Conservation (phyloP, 148 eudicot genomes). For the Euryodendron excelsum region DNA sequence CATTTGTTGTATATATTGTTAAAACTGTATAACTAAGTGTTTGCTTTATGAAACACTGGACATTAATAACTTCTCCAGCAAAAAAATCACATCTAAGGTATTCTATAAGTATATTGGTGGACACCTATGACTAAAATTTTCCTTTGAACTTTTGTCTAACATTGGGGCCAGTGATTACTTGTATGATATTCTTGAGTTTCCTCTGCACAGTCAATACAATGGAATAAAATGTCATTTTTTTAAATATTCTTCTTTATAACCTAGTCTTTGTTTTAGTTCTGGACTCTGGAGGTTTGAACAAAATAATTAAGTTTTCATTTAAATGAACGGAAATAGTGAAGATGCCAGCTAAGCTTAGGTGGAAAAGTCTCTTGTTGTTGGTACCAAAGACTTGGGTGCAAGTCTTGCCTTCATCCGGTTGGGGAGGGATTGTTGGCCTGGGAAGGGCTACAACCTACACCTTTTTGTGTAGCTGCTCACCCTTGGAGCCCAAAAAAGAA, state of each 20-base stretch:
- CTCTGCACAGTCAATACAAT: not conserved
- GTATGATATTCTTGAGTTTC: not conserved
- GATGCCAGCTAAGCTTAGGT: not conserved
- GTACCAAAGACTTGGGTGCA: not conserved
- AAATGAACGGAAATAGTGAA: not conserved
- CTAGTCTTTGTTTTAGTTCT: not conserved
- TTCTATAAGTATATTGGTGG: not conserved
- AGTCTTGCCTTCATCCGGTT: not conserved
- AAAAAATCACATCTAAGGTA: too few species aligned
- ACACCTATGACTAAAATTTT: not conserved
- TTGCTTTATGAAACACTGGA: too few species aligned
- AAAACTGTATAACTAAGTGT: too few species aligned
- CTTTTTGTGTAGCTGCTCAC: not conserved
- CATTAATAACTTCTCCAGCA: too few species aligned
- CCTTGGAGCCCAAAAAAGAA: not conserved
- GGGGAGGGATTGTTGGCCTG: not conserved
- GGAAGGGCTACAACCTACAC: not conserved
- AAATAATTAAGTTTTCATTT: not conserved
- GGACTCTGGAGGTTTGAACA: not conserved
- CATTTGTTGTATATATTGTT: too few species aligned
- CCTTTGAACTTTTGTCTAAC: not conserved
- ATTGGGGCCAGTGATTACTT: not conserved
- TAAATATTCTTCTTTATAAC: not conserved
- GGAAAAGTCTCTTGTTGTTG: constrained; percentile 5
- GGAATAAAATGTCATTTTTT: not conserved